A percentile compares a stretch with the other conserved stretches of the same genome.
phyloP scores from a whole-genome alignment of 179 eudicot species.

The Amaranthus tricolor region DNA sequence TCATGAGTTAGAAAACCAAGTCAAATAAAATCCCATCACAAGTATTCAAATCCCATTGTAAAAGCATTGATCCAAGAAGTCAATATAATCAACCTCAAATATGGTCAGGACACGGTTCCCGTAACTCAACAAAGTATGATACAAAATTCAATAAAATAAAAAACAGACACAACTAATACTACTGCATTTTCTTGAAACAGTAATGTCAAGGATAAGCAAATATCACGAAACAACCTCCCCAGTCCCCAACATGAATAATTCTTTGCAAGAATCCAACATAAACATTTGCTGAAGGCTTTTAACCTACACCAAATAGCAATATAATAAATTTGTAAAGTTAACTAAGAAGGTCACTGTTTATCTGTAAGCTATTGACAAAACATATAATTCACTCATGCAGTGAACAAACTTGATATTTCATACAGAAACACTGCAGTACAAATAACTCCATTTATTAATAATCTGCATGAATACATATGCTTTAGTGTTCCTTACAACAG shows the following conservation, averaged over 20 bases:
- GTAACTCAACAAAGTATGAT: neutral
- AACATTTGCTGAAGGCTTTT: neutral
- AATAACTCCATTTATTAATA: neutral
- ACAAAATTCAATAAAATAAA: neutral
- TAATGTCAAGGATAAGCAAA: neutral
- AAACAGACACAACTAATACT: neutral
- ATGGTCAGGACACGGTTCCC: neutral
- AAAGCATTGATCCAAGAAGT: slow-evolving; percentile 7
- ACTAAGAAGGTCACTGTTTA: neutral
- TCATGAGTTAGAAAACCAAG: slow-evolving; percentile 26
- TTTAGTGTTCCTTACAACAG: neutral
- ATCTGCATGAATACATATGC: neutral
- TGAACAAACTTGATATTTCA: neutral
- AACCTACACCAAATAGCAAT: no score
- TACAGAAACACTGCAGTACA: neutral
- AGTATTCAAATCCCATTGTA: neutral
- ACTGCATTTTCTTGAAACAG: neutral
- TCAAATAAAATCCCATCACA: neutral
- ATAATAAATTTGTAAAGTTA: neutral
- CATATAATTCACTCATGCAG: neutral
- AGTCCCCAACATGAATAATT: neutral
- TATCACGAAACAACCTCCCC: neutral
- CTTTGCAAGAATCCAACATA: neutral
- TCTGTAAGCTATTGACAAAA: neutral
- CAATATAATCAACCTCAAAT: neutral